phyloP scores from a whole-genome alignment of 305 asterid species.

The Coffea humblotiana region DNA sequence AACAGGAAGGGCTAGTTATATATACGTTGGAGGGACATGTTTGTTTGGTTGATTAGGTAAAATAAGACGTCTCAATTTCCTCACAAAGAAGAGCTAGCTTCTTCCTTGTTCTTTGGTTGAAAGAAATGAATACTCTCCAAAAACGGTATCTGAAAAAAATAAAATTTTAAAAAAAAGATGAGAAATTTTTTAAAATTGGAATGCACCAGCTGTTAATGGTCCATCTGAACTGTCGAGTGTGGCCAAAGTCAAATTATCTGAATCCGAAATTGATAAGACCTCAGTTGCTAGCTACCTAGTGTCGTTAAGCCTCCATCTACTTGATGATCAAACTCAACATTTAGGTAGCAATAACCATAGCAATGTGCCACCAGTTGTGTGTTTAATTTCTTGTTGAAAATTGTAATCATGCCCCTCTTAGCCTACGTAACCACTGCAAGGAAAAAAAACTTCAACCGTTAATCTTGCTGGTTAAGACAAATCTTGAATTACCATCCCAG shows the following conservation, averaged over 20 bases:
- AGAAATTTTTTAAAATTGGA: not conserved
- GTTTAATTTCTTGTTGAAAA: not conserved
- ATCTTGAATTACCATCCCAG: not conserved
- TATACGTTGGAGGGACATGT: not conserved
- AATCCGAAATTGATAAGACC: not conserved
- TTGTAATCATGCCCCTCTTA: not conserved
- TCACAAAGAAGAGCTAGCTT: too few relatives aligned
- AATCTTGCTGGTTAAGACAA: slow-evolving; percentile 14
- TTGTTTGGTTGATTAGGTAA: slow-evolving; percentile 12
- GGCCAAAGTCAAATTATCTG: slow-evolving; percentile 5
- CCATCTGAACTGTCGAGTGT: slow-evolving; percentile 6
- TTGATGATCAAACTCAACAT: not conserved
- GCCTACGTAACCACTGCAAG: not conserved
- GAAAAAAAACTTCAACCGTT: slow-evolving; percentile 4
- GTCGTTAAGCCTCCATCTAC: not conserved
- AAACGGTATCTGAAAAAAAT: not conserved
- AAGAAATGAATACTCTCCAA: not conserved
- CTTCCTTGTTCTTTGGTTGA: not conserved
- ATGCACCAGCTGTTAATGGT: slow-evolving; percentile 12
- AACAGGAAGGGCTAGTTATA: slow-evolving; percentile 9
- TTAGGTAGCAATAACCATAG: not conserved
- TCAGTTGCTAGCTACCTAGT: not conserved
- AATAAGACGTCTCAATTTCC: not conserved
- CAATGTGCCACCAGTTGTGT: not conserved
- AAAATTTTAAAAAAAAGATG: too few relatives aligned